Percentiles rank a stretch among this genome's conserved stretches.
Evolutionary conservation across 345 rosid species (phyloP).

Genomic region (Populus tremula): DNA sequence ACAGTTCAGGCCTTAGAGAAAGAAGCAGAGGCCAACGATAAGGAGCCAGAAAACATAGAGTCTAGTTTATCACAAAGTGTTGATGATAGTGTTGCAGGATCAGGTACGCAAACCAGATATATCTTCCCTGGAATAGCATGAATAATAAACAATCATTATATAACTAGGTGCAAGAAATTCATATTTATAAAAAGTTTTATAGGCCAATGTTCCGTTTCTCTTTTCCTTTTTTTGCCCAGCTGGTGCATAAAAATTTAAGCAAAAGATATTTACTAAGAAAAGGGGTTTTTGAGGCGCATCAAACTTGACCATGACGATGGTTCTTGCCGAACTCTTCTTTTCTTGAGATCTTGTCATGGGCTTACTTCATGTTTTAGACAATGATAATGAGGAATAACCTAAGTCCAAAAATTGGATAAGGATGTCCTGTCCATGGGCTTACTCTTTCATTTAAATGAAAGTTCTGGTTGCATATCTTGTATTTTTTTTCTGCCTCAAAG

Average conservation of each 20-base stretch:
- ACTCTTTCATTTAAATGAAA: not conserved
- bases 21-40: slow-evolving; percentile 14
- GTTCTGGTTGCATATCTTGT: not conserved
- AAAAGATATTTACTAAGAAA: not conserved
- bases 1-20: slow-evolving; percentile 3
- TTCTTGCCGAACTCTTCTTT: not conserved
- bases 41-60: not conserved
- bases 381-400: not conserved
- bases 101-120: slow-evolving; percentile 32
- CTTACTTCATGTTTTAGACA: not conserved
- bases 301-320: not conserved
- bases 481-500: not conserved
- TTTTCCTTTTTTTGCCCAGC: too few relatives aligned
- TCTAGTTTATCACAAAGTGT: not conserved
- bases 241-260: not conserved
- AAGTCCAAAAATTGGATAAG: not conserved
- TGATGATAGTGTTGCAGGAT: slow-evolving; percentile 34
- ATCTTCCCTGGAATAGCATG: slow-evolving; percentile 28
- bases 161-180: too few relatives aligned
- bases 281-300: not conserved
- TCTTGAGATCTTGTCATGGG: not conserved
- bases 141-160: slow-evolving; percentile 13
- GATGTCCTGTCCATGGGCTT: not conserved
- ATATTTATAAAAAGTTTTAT: too few relatives aligned
- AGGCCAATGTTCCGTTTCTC: too few relatives aligned